Evolutionary conservation across 495 filamentous ascomycete species (phyloP).

Genomic region (Xylaria palmicola): DNA sequence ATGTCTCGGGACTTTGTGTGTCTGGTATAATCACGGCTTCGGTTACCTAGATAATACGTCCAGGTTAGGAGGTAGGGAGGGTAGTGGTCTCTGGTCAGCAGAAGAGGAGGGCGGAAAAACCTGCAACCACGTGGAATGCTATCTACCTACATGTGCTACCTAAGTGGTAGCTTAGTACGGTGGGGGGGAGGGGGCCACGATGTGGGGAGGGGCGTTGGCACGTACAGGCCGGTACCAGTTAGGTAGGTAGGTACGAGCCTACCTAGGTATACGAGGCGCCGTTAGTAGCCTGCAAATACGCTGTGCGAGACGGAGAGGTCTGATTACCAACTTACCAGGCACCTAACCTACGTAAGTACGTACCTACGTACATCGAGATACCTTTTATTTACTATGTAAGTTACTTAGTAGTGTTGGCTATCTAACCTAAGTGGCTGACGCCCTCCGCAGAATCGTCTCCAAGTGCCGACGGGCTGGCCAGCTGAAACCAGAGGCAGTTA

Average conservation of each 20-base stretch:
- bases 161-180: too few relatives aligned
- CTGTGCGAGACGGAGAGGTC: slow-evolving; percentile 12
- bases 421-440: slow-evolving; percentile 7
- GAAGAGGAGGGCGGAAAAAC: not conserved
- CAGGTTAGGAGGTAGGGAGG: not conserved
- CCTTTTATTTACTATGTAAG: too few relatives aligned
- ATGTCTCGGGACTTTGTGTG: not conserved
- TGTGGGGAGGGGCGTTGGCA: too few relatives aligned
- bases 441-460: not conserved
- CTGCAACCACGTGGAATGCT: slow-evolving; percentile 9
- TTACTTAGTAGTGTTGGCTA: not conserved
- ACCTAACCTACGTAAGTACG: too few relatives aligned
- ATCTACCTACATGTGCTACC: not conserved
- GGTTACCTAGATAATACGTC: not conserved
- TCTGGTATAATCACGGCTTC: not conserved
- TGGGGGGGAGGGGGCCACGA: too few relatives aligned
- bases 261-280: not conserved
- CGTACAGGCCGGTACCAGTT: too few relatives aligned
- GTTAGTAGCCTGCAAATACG: slow-evolving; percentile 10
- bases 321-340: too few relatives aligned
- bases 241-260: not conserved
- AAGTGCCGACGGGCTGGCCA: slow-evolving; percentile 15
- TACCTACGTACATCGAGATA: too few relatives aligned
- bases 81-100: not conserved
- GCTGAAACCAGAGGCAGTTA: too few relatives aligned